Evolutionary conservation across 257 asterid species (phyloP), one percentile per base, ranked within the genome.

Genomic region (Lycium barbarum): DNA sequence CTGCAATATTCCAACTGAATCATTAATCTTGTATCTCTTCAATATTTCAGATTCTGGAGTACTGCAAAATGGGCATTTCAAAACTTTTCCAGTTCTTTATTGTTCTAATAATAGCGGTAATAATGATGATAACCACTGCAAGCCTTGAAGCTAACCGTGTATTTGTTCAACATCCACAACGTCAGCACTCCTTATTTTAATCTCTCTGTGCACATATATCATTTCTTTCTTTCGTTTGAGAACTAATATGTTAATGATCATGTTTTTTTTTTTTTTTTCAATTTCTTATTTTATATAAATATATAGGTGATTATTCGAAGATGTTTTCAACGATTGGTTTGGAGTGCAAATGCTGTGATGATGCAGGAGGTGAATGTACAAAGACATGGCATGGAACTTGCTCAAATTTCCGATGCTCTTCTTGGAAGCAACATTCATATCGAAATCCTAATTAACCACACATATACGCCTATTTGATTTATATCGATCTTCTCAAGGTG

Each of bases 311-410:
- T 33, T 58, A 47, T 58, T 43, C 22, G 58, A 68, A 85, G 51
- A 80, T 63, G 55, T 83, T 86, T 45, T 49, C 54, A 4, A 79
- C 57, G 57, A 86, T 86, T 12, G 86, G 88, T 65, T 79, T 86
- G 84, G 85, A 65, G 1, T 86, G 86, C 82, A 62, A 79, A 61
- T 83, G 88, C 49, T 86, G 83, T 53, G 82, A 58, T 58, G 80
- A 45, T 20, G 40, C 15, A 18, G 12, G 20, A 45, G 83, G 40
- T 11, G 82, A 79, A 79, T 83, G 85, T 80, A 79, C 33, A 79
- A 79, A 73, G 51, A 67, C 80, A 59, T 83, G 83, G 88, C 67
- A 83, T 22, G 84, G 85, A 13, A 55, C 84, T 73, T 86, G 88
- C 83, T 68, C 80, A 40, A 70, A 33, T 22, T 86, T 83, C 78